phyloP scores from a whole-genome alignment of 2,329 filamentous ascomycete species.

The Sporothrix dimorphospora region DNA sequence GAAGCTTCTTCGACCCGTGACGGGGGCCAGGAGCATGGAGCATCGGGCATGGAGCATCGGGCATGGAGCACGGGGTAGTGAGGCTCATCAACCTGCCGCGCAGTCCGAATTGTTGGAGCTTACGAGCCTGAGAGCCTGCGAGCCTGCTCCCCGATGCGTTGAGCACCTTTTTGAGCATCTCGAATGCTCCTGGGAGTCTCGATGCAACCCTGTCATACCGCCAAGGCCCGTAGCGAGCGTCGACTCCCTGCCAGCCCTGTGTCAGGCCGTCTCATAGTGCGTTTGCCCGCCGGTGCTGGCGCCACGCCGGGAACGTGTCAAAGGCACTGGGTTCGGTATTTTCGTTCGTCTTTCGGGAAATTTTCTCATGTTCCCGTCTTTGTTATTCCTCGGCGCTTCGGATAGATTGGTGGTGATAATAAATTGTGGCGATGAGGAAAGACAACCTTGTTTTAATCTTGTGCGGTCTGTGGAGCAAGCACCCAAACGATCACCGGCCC shows the following conservation, averaged over 20 bases:
- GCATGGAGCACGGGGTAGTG: background rate
- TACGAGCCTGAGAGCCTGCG: background rate
- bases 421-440: background rate
- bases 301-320: background rate
- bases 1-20: background rate
- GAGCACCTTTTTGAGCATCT: slow-evolving; percentile 7
- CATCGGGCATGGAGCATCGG: background rate
- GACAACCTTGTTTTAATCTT: background rate
- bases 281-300: background rate
- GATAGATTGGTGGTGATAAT: background rate
- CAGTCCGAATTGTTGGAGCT: background rate
- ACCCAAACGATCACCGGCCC: background rate
- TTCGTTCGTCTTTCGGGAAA: background rate
- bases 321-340: background rate
- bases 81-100: slow-evolving; percentile 9
- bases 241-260: slow-evolving; percentile 27
- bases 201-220: slow-evolving; percentile 30
- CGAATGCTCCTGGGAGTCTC: background rate
- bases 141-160: background rate
- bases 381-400: background rate
- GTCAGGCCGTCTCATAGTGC: slow-evolving; percentile 29
- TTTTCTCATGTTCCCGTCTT: background rate
- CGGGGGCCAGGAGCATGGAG: background rate
- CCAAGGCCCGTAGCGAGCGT: slow-evolving; percentile 30
- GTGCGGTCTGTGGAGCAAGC: background rate